Conservation (phyloP, 1,284 basidiomycete species). For the Boletus smithii region DNA sequence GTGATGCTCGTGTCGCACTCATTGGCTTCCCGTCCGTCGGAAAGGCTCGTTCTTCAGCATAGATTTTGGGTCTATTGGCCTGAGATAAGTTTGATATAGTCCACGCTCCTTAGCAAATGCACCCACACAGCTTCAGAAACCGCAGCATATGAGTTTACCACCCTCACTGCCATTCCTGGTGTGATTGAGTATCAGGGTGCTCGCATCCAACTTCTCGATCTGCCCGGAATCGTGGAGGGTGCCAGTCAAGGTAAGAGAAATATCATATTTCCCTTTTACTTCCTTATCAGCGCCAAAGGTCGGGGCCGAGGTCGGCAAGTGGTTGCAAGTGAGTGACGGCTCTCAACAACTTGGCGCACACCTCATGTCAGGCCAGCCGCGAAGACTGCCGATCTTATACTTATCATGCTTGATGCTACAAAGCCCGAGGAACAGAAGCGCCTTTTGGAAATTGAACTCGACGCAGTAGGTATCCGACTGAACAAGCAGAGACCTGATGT, state of each 20-base stretch:
- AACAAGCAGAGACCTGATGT: constrained; percentile 90
- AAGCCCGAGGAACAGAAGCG: constrained; percentile 92
- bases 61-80: not conserved
- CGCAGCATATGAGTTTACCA: constrained; percentile 96
- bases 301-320: constrained; percentile 95
- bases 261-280: not conserved
- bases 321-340: constrained; percentile 61
- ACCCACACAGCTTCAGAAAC: constrained; percentile 88
- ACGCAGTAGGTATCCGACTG: constrained; percentile 93
- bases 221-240: constrained; percentile 97
- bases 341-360: not conserved
- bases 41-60: constrained; percentile 49
- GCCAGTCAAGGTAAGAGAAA: constrained; percentile 69
- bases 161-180: constrained; percentile 90
- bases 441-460: constrained; percentile 88
- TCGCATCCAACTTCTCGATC: constrained; percentile 89
- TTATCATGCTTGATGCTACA: constrained; percentile 95
- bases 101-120: constrained; percentile 87
- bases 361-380: constrained; percentile 50
- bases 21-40: constrained; percentile 96
- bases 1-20: constrained; percentile 89
- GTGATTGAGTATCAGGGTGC: constrained; percentile 93
- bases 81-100: constrained; percentile 45
- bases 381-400: constrained; percentile 94
- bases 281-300: constrained; percentile 40